Evolutionary conservation across 345 rosid species (phyloP).

Genomic region (Clarkia xantiana): DNA sequence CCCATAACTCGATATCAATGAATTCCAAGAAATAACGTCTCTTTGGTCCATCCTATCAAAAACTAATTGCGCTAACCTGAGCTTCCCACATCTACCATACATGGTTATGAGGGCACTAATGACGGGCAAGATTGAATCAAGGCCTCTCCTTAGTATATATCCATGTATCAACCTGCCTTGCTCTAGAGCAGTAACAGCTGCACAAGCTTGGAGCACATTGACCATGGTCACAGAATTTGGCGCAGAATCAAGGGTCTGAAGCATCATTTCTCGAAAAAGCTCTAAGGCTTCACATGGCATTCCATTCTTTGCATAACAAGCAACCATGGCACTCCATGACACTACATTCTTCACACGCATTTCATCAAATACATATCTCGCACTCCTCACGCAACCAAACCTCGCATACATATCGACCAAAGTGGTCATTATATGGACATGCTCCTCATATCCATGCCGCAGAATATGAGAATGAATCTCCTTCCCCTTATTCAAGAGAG

Average conservation of each 20-base stretch:
- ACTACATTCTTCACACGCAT: conserved; percentile 61
- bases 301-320: conserved; percentile 58
- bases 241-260: conserved; percentile 24
- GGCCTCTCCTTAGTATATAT: conserved; percentile 55
- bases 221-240: conserved; percentile 80
- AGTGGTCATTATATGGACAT: conserved; percentile 71
- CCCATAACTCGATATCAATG: conserved; percentile 69
- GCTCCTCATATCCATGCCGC: conserved; percentile 41
- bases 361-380: conserved; percentile 40
- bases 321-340: conserved; percentile 90
- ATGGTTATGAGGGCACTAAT: conserved; percentile 63
- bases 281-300: conserved; percentile 54
- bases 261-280: conserved; percentile 55
- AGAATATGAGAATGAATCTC: conserved; percentile 74
- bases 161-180: conserved; percentile 81
- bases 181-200: conserved; percentile 65
- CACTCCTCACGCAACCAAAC: conserved; percentile 42
- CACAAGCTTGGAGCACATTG: conserved; percentile 90
- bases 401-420: conserved; percentile 82
- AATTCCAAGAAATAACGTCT: conserved; percentile 82
- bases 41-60: conserved; percentile 52
- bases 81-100: conserved; percentile 75
- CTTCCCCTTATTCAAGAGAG: conserved; percentile 38
- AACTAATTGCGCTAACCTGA: conserved; percentile 45
- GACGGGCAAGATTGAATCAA: conserved; percentile 65